These are phyloP conservation scores for Boletus rubropictus DNA, from an alignment of 768 basidiomycete species.

Conservation along the genomic window DNA sequence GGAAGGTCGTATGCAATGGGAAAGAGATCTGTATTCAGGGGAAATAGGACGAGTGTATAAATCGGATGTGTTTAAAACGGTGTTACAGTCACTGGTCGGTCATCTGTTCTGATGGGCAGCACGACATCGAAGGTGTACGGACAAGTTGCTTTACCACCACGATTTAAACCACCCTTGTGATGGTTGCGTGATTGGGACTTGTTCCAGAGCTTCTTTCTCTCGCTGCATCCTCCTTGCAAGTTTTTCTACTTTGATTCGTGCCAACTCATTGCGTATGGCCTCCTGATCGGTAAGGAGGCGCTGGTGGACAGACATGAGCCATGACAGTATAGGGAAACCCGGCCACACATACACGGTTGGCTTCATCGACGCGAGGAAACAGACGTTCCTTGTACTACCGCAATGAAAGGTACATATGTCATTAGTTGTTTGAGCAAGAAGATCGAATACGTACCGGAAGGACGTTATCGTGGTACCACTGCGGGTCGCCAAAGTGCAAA, in stretches of 20 bases:
- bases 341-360: conserved; percentile 39
- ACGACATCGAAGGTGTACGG: neutral
- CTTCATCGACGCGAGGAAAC: conserved; percentile 58
- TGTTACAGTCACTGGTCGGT: conserved; percentile 15
- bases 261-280: conserved; percentile 62
- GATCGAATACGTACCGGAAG: conserved; percentile 50
- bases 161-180: conserved; percentile 27
- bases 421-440: neutral
- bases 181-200: conserved; percentile 10
- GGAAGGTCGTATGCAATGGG: conserved; percentile 30
- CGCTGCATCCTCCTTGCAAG: conserved; percentile 40
- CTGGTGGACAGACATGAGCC: conserved; percentile 30
- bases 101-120: neutral
- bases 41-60: neutral
- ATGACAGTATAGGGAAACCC: neutral
- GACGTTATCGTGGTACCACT: conserved; percentile 78
- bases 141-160: conserved; percentile 17
- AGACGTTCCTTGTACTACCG: conserved; percentile 65
- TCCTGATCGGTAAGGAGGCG: conserved; percentile 61
- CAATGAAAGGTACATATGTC: neutral
- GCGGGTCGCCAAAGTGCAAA: conserved; percentile 81
- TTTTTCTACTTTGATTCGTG: conserved; percentile 63
- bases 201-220: conserved; percentile 33
- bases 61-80: neutral
- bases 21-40: conserved; percentile 14